Evolutionary conservation across 2,329 filamentous ascomycete species (phyloP).

Genomic region (Ophiosphaerella narmari): DNA sequence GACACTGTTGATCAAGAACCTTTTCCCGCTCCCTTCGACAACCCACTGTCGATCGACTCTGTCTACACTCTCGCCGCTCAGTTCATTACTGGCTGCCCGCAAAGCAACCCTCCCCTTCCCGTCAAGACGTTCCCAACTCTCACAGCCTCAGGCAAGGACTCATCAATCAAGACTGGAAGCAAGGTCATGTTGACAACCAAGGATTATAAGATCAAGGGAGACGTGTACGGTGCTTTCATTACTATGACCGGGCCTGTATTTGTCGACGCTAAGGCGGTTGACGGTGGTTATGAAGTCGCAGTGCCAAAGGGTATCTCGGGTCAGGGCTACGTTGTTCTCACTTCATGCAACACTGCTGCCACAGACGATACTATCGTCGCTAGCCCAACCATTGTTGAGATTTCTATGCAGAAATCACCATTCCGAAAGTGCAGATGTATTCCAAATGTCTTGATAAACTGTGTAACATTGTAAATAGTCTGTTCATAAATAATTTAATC

Average conservation of each 20-base stretch:
- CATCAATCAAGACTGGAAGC: conserved; percentile 17
- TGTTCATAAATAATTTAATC: no score
- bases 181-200: conserved; percentile 18
- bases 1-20: conserved; percentile 54
- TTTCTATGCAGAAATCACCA: conserved; percentile 9
- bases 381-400: conserved; percentile 28
- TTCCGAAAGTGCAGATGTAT: no score
- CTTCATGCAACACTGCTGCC: conserved; percentile 28
- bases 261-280: conserved; percentile 14
- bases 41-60: conserved; percentile 61
- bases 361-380: conserved; percentile 33
- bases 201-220: conserved; percentile 26
- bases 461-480: no score
- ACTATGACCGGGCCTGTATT: conserved; percentile 29
- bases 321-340: conserved; percentile 32
- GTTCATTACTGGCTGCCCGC: conserved; percentile 65
- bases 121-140: conserved; percentile 65
- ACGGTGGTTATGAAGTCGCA: conserved; percentile 23
- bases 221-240: conserved; percentile 30
- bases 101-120: conserved; percentile 59
- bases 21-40: conserved; percentile 65
- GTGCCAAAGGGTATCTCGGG: conserved; percentile 28
- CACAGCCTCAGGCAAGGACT: conserved; percentile 16
- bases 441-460: no score
- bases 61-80: conserved; percentile 68